Percentiles rank a stretch among this genome's conserved stretches.
Conservation (phyloP, 2,329 filamentous ascomycete genomes). For the Claviceps africana region DNA sequence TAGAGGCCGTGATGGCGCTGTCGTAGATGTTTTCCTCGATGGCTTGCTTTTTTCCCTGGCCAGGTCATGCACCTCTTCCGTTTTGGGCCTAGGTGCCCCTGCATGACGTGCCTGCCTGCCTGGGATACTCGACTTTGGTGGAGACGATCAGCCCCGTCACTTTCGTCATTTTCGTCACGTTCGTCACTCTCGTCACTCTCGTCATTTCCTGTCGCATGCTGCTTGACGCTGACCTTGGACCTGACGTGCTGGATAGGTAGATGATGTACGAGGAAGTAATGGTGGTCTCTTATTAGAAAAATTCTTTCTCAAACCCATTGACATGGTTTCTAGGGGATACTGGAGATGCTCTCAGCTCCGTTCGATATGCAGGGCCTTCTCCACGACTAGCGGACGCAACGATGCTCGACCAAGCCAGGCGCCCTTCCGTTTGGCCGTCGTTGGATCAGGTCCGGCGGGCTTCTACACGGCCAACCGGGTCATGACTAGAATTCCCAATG, state of each 20-base stretch:
- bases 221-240: not conserved
- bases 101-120: too few species aligned
- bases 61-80: too few species aligned
- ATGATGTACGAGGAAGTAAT: conserved; percentile 6
- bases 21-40: too few species aligned
- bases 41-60: too few species aligned
- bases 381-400: not conserved
- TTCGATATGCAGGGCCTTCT: not conserved
- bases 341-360: not conserved
- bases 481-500: conserved; percentile 58
- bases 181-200: too few species aligned
- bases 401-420: conserved; percentile 17
- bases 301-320: not conserved
- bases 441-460: conserved; percentile 88
- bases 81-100: too few species aligned
- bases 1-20: too few species aligned
- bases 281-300: not conserved
- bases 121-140: too few species aligned
- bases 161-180: too few species aligned
- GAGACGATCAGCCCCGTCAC: too few species aligned
- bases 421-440: conserved; percentile 67
- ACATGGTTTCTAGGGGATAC: not conserved
- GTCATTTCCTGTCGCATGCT: not conserved
- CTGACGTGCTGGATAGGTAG: not conserved
- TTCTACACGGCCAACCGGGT: conserved; percentile 88